phyloP scores from a whole-genome alignment of 2,329 filamentous ascomycete genomes.

The Cordyceps javanica region DNA sequence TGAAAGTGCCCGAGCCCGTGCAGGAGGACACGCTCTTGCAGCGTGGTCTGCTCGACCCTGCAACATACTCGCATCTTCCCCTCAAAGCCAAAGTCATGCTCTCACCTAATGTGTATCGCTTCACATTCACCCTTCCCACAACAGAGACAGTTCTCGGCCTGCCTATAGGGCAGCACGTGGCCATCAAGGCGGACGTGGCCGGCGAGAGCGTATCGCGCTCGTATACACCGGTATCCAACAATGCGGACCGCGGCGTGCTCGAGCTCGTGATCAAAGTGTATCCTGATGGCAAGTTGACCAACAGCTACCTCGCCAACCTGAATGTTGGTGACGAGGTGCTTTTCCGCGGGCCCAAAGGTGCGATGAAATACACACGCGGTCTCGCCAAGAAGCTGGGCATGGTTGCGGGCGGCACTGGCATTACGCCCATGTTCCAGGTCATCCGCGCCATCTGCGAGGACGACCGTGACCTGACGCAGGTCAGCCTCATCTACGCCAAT shows the following conservation, averaged over 20 bases:
- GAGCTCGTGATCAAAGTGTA: conserved; percentile 49
- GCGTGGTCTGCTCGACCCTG: conserved; percentile 44
- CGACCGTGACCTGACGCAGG: conserved; percentile 43
- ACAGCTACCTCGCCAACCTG: conserved; percentile 40
- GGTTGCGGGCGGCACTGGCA: conserved; percentile 41
- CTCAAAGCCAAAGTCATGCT: conserved; percentile 34
- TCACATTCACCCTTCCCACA: conserved; percentile 43
- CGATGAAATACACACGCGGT: conserved; percentile 44
- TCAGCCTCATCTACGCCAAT: conserved; percentile 56
- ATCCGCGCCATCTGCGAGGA: conserved; percentile 60
- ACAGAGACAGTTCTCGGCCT: conserved; percentile 41
- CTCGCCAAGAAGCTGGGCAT: conserved; percentile 44
- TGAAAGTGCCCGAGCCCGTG: conserved; percentile 31
- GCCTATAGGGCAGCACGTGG: conserved; percentile 51
- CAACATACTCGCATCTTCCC: conserved; percentile 40
- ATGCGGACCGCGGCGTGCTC: conserved; percentile 40
- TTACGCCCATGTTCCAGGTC: conserved; percentile 39
- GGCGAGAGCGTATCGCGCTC: conserved; percentile 42
- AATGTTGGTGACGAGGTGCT: conserved; percentile 42
- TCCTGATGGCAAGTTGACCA: conserved; percentile 43
- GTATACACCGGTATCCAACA: conserved; percentile 50
- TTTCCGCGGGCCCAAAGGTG: conserved; percentile 51
- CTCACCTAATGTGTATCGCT: conserved; percentile 38
- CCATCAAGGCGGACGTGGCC: conserved; percentile 42
- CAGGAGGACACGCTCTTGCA: conserved; percentile 33